Conservation (phyloP, 1,139 yeast genomes). For the Arxiozyma slooffiae region DNA sequence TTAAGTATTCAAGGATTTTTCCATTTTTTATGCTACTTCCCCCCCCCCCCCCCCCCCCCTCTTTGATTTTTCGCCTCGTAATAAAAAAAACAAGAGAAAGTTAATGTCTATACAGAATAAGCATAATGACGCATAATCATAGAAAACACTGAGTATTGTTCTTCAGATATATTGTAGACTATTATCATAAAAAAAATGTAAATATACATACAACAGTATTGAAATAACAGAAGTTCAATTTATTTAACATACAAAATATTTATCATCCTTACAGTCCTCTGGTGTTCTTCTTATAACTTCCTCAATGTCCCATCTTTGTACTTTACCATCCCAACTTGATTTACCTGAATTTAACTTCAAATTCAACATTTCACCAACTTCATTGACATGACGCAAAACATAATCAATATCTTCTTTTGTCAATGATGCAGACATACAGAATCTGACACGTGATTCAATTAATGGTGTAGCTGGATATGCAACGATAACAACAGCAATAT, state of each 20-base stretch:
- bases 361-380: slow-evolving; percentile 67
- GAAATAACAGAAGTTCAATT: not conserved
- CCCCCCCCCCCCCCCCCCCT: too few relatives aligned
- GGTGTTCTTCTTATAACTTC: slow-evolving; percentile 68
- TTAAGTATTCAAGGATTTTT: too few relatives aligned
- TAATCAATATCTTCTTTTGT: slow-evolving; percentile 90
- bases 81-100: too few relatives aligned
- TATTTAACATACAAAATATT: slow-evolving; percentile 29
- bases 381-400: slow-evolving; percentile 60
- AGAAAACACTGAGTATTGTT: too few relatives aligned
- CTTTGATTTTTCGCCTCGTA: too few relatives aligned
- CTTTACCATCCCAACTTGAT: slow-evolving; percentile 57
- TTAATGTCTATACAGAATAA: too few relatives aligned
- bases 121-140: too few relatives aligned
- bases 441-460: slow-evolving; percentile 79
- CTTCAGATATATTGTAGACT: too few relatives aligned
- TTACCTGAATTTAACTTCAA: slow-evolving; percentile 72
- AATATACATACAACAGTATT: too few relatives aligned
- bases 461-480: slow-evolving; percentile 98
- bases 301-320: slow-evolving; percentile 68
- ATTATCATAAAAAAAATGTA: too few relatives aligned
- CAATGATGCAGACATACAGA: slow-evolving; percentile 85
- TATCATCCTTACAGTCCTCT: slow-evolving; percentile 50
- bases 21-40: too few relatives aligned
- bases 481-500: slow-evolving; percentile 89